Evolutionary conservation across 2,329 filamentous ascomycete species (phyloP), one percentile per base, ranked within the genome.

Genomic region (Arthrobotrys pseudoclavata): DNA sequence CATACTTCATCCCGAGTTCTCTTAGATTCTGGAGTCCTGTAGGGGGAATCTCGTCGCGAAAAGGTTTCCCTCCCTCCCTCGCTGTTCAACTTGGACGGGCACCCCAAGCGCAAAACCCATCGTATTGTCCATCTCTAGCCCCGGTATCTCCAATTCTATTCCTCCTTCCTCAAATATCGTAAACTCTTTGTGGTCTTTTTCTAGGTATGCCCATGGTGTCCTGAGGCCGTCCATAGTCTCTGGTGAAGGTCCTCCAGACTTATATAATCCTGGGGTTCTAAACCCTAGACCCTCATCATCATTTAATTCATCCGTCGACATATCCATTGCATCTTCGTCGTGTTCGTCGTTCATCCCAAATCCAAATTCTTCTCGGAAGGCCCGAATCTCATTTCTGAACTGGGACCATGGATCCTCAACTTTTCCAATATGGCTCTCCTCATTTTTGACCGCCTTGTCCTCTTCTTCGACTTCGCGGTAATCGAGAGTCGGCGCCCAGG

Each of bases 321-420:
- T 37, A 20, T 20, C n/a, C 18, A 57, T 22, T 3, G 29, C 29
- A 40, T 37, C 31, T 4, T 57, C 52, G 2, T 57, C 52, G 3
- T 52, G 3, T 15, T 26, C 20, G 15, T 31, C 5, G n/a, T 12
- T 10, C 34, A 18, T 20, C 0, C 40, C 55, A 4, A n/a, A 9
- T 24, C 31, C 34, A n/a, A 60, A 60, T 20, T n/a, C 34, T 26
- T 60, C 55, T 26, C 20, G 34, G 20, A 42, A 42, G 1, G 55
- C 10, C n/a, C 20, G 55, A 3, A 60, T 15, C 9, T 60, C 20
- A 1, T 40, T 18, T 26, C 34, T 18, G 13, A 60, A 60, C n/a
- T 20, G 31, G 12, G 18, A 7, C 55, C 31, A 60, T 20, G 55
- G 34, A 7, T 42, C 34, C 9, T 9, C 10, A 31, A 20, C n/a